These are phyloP conservation scores for Cryptococcus jaspeensis DNA, from an alignment of 1,284 basidiomycete genomes.

Conservation along the genomic window DNA sequence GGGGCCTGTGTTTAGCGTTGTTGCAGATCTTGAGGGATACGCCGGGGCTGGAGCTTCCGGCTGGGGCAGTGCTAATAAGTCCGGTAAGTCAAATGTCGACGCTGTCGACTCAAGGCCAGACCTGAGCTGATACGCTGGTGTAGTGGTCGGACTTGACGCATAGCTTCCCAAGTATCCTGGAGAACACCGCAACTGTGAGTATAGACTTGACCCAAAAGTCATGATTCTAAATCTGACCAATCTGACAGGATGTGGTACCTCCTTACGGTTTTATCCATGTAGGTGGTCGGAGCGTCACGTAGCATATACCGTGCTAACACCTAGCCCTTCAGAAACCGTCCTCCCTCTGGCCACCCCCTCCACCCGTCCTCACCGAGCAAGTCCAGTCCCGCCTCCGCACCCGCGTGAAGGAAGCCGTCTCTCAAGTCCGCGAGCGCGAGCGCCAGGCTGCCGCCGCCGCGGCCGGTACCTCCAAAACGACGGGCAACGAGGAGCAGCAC, in stretches of 20 bases:
- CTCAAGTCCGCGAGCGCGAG: slow-evolving; percentile 28
- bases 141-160: slow-evolving; percentile 78
- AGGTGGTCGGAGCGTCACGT: slow-evolving; percentile 2
- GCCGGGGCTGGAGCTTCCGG: slow-evolving; percentile 70
- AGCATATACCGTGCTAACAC: slow-evolving; percentile 57
- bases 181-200: slow-evolving; percentile 76
- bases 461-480: not conserved
- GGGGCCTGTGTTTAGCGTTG: slow-evolving; percentile 78
- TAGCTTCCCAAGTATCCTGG: slow-evolving; percentile 79
- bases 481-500: no score
- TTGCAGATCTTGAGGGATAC: slow-evolving; percentile 89
- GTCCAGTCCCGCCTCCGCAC: slow-evolving; percentile 65
- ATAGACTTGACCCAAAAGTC: slow-evolving; percentile 15
- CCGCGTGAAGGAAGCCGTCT: slow-evolving; percentile 64
- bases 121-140: not conserved
- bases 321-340: slow-evolving; percentile 73
- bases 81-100: slow-evolving; percentile 52
- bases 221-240: slow-evolving; percentile 1
- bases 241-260: slow-evolving; percentile 65
- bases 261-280: slow-evolving; percentile 53
- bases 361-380: slow-evolving; percentile 64
- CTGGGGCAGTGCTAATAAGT: slow-evolving; percentile 79
- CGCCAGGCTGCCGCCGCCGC: not conserved
- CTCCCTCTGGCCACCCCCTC: slow-evolving; percentile 85
- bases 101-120: not conserved